phyloP scores from a whole-genome alignment of 192 early-diverging fungal genomes.

The Lobosporangium transversale region DNA sequence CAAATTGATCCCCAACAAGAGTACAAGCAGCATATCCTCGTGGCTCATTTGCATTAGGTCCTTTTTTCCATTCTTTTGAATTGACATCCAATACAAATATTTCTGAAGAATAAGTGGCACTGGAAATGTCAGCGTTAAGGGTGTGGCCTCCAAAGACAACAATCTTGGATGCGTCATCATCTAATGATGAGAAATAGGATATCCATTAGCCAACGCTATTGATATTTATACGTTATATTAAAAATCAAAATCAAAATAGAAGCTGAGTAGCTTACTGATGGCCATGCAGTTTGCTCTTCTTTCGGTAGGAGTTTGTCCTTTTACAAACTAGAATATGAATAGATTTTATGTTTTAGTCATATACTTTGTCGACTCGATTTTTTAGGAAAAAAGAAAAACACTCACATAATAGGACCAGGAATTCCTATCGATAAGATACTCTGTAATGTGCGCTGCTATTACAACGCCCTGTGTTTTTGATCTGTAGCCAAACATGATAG shows the following conservation, averaged over 20 bases:
- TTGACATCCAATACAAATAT: slow-evolving; percentile 5
- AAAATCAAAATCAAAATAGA: neutral
- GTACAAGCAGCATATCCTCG: slow-evolving; percentile 19
- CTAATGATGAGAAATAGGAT: too few species aligned
- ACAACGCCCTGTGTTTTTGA: neutral
- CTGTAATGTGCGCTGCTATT: slow-evolving; percentile 18
- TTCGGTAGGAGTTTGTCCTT: neutral
- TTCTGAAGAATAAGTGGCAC: neutral
- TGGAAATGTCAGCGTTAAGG: neutral
- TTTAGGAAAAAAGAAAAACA: neutral
- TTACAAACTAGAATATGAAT: too few species aligned
- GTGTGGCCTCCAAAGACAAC: slow-evolving; percentile 18
- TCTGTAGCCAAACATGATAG: slow-evolving; percentile 5
- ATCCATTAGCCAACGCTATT: too few species aligned
- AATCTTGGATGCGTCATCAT: slow-evolving; percentile 17
- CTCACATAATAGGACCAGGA: slow-evolving; percentile 5
- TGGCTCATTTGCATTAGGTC: neutral
- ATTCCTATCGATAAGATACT: slow-evolving; percentile 3
- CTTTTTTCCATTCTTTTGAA: slow-evolving; percentile 16
- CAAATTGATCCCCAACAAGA: slow-evolving; percentile 23
- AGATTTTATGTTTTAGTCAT: neutral
- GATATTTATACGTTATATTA: too few species aligned
- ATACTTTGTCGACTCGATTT: neutral
- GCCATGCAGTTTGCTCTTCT: slow-evolving; percentile 22
- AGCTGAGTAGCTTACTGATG: slow-evolving; percentile 6